These are phyloP conservation scores for Cladosporium sp. DNA, from an alignment of 2,329 filamentous ascomycete species.

Conservation along the genomic window DNA sequence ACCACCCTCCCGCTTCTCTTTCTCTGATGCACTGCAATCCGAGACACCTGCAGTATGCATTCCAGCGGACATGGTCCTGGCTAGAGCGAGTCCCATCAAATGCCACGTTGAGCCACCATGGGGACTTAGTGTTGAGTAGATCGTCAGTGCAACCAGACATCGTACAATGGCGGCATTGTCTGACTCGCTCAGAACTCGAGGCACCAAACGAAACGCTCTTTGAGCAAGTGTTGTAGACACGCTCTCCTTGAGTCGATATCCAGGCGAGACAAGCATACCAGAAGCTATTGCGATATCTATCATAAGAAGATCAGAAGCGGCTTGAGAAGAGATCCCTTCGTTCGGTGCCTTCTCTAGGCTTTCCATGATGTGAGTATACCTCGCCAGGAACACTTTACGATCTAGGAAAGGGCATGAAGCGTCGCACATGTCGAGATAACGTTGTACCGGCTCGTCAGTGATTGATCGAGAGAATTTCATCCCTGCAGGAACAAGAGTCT, in stretches of 20 bases:
- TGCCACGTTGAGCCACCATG: slow-evolving; percentile 14
- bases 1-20: background rate
- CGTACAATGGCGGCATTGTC: slow-evolving; percentile 1
- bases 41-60: slow-evolving; percentile 14
- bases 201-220: background rate
- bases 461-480: background rate
- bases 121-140: slow-evolving; percentile 6
- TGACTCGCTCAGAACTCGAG: background rate
- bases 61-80: slow-evolving; percentile 12
- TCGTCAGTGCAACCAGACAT: slow-evolving; percentile 2
- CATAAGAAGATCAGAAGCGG: slow-evolving; percentile 5
- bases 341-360: background rate
- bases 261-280: slow-evolving; percentile 1
- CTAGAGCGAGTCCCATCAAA: slow-evolving; percentile 13
- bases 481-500: background rate
- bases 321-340: background rate
- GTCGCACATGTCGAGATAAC: slow-evolving; percentile 5
- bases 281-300: slow-evolving; percentile 5
- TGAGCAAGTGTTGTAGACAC: background rate
- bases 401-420: slow-evolving; percentile 9
- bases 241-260: background rate
- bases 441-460: background rate
- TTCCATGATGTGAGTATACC: slow-evolving; percentile 1
- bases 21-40: background rate
- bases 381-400: background rate